Conservation (phyloP, 2,329 filamentous ascomycete species). For the Tolypocladium inflatum region DNA sequence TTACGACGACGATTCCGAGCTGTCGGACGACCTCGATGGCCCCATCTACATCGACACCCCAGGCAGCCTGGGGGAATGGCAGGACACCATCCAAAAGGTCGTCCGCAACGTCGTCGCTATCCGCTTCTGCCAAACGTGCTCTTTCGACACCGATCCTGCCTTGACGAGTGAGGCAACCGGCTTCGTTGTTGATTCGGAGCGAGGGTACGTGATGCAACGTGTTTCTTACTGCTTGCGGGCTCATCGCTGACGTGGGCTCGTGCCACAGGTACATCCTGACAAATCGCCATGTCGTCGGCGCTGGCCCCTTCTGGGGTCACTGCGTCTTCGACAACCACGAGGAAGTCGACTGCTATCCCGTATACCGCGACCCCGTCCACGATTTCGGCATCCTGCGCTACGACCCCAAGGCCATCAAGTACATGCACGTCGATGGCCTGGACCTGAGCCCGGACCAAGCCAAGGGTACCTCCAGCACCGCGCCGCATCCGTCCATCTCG, state of each 20-base stretch:
- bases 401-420: slow-evolving; percentile 91
- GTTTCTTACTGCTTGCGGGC: neutral
- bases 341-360: slow-evolving; percentile 87
- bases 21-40: slow-evolving; percentile 27
- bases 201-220: slow-evolving; percentile 47
- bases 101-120: slow-evolving; percentile 97
- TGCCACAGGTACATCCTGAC: slow-evolving; percentile 62
- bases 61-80: slow-evolving; percentile 62
- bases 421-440: slow-evolving; percentile 82
- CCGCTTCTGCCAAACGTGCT: slow-evolving; percentile 94
- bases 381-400: slow-evolving; percentile 97
- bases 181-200: slow-evolving; percentile 92
- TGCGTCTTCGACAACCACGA: slow-evolving; percentile 99
- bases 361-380: slow-evolving; percentile 96
- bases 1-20: slow-evolving; percentile 31
- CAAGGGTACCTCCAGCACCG: slow-evolving; percentile 35
- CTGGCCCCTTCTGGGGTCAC: slow-evolving; percentile 96
- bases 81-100: slow-evolving; percentile 87
- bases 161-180: slow-evolving; percentile 93
- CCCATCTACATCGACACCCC: slow-evolving; percentile 26
- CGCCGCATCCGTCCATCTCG: neutral
- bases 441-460: slow-evolving; percentile 78
- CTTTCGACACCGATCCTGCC: slow-evolving; percentile 94
- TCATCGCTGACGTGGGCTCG: neutral
- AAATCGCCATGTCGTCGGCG: slow-evolving; percentile 86